phyloP scores from a whole-genome alignment of 352 stramenopile genomes.

The Phytophthora colocasiae region DNA sequence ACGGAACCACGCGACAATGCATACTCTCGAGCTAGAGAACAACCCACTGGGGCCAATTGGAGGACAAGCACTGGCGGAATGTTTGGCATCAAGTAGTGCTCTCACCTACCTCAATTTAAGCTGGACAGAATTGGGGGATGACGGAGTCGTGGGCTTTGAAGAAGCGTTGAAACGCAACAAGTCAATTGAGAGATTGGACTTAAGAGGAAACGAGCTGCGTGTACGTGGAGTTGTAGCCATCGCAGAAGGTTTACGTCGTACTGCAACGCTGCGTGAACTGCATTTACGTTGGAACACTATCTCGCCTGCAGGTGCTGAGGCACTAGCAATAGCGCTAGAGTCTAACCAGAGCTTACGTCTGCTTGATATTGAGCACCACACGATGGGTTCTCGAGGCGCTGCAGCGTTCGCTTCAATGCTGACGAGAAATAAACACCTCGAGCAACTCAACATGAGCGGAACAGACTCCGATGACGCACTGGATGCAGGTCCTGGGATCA shows the following conservation, averaged over 20 bases:
- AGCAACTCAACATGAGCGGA: slow-evolving; percentile 72
- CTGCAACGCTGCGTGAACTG: slow-evolving; percentile 68
- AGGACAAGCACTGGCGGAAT: slow-evolving; percentile 65
- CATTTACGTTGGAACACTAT: slow-evolving; percentile 81
- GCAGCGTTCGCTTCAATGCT: slow-evolving; percentile 74
- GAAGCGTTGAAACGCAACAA: slow-evolving; percentile 59
- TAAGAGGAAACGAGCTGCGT: slow-evolving; percentile 72
- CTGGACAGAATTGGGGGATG: slow-evolving; percentile 78
- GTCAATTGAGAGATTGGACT: slow-evolving; percentile 59
- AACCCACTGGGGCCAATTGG: slow-evolving; percentile 59
- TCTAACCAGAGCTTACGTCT: slow-evolving; percentile 66
- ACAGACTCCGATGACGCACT: slow-evolving; percentile 62
- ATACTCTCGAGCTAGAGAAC: slow-evolving; percentile 75
- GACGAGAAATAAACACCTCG: slow-evolving; percentile 52
- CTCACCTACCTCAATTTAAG: slow-evolving; percentile 79
- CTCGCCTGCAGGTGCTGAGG: slow-evolving; percentile 57
- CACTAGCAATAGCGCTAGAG: slow-evolving; percentile 57
- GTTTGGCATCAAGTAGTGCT: slow-evolving; percentile 61
- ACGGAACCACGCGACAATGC: slow-evolving; percentile 68
- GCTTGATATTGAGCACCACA: slow-evolving; percentile 81
- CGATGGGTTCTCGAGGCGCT: slow-evolving; percentile 63
- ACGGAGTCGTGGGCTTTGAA: slow-evolving; percentile 52
- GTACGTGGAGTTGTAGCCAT: slow-evolving; percentile 61
- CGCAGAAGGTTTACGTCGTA: slow-evolving; percentile 53
- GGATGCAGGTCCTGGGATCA: slow-evolving; percentile 52